Conservation (phyloP, 352 stramenopile species). For the Blastocystis sp. region DNA sequence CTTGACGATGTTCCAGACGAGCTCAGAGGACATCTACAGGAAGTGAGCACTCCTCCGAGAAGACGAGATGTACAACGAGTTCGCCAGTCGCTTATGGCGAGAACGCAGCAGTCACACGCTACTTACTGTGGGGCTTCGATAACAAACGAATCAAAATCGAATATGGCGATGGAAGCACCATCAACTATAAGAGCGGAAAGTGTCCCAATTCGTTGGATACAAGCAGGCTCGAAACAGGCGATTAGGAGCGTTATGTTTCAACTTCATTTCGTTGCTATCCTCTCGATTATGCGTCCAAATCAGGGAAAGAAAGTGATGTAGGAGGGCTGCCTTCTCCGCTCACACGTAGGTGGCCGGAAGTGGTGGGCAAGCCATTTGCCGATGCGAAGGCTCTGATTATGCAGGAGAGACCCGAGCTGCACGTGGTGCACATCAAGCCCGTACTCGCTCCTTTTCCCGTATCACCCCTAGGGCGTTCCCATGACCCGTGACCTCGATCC, state of each 20-base stretch:
- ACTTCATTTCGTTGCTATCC: neutral
- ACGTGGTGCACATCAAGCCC: slow-evolving; percentile 53
- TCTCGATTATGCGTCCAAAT: neutral
- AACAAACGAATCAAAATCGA: slow-evolving; percentile 45
- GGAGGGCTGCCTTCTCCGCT: neutral
- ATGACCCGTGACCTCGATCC: slow-evolving; percentile 49
- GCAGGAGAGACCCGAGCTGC: slow-evolving; percentile 27
- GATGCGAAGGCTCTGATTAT: slow-evolving; percentile 34
- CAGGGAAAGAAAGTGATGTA: slow-evolving; percentile 13
- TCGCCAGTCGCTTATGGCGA: too few relatives aligned
- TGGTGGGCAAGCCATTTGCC: slow-evolving; percentile 26
- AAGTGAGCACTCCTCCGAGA: neutral
- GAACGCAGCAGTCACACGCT: neutral
- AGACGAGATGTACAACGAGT: neutral
- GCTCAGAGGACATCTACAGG: slow-evolving; percentile 35
- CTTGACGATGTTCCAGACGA: slow-evolving; percentile 48
- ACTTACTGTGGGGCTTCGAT: slow-evolving; percentile 33
- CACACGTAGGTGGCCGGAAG: slow-evolving; percentile 58
- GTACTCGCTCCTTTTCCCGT: neutral
- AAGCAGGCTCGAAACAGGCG: neutral
- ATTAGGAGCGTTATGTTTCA: neutral
- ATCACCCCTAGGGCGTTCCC: neutral
- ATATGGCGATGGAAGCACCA: neutral
- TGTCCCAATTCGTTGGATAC: neutral
- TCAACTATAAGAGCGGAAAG: neutral